Evolutionary conservation across 192 early-diverging fungal species (phyloP).

Genomic region (Gonapodya sp.): DNA sequence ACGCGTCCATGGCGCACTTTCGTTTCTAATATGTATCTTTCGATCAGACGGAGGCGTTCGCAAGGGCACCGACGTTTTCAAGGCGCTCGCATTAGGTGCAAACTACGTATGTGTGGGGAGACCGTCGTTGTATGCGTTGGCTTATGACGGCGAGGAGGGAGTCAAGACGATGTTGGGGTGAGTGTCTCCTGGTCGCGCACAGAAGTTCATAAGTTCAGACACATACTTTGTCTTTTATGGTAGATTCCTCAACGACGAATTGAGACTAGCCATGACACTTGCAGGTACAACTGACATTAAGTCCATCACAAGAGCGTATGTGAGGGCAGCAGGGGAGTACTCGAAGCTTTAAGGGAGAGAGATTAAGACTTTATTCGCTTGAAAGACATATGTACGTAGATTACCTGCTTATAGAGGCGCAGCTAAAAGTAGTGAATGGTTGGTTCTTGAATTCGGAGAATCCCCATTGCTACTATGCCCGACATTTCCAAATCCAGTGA

Average conservation of each 20-base stretch:
- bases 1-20: not conserved
- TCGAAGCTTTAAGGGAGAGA: not conserved
- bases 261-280: constrained; percentile 11
- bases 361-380: too few relatives aligned
- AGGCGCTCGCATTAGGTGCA: constrained; percentile 25
- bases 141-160: constrained; percentile 11
- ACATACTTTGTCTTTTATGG: not conserved
- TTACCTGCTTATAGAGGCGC: too few relatives aligned
- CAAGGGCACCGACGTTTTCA: constrained; percentile 21
- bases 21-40: not conserved
- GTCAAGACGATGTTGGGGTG: not conserved
- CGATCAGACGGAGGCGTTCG: constrained; percentile 23
- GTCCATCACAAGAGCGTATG: not conserved
- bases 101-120: constrained; percentile 19
- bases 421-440: too few relatives aligned
- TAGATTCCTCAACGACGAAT: constrained; percentile 11
- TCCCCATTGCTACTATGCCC: too few relatives aligned
- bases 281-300: constrained; percentile 2
- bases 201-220: not conserved
- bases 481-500: too few relatives aligned
- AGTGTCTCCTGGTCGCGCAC: not conserved
- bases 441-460: too few relatives aligned
- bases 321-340: not conserved
- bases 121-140: constrained; percentile 18
- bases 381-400: too few relatives aligned